phyloP scores from a whole-genome alignment of 2,329 filamentous ascomycete genomes.

The Tricladium varicosporioides region DNA sequence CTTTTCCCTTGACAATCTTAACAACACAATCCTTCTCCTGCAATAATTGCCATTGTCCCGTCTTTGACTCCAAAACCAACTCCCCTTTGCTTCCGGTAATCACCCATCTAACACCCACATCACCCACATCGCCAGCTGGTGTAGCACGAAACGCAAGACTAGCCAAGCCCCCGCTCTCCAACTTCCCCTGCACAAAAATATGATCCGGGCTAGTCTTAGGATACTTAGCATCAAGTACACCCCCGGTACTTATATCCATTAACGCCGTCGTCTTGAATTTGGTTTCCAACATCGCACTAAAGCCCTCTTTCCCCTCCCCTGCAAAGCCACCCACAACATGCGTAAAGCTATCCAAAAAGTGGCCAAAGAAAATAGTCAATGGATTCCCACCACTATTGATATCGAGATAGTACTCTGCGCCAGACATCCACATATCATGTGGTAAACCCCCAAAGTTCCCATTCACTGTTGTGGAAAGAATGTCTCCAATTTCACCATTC shows the following conservation, averaged over 20 bases:
- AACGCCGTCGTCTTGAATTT: slow-evolving; percentile 25
- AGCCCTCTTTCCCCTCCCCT: slow-evolving; percentile 4
- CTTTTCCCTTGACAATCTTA: background rate
- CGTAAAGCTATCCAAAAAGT: slow-evolving; percentile 34
- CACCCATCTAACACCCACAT: slow-evolving; percentile 33
- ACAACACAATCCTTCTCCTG: background rate
- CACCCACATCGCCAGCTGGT: slow-evolving; percentile 19
- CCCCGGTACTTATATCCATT: slow-evolving; percentile 14
- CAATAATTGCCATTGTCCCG: slow-evolving; percentile 13
- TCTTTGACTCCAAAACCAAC: slow-evolving; percentile 25
- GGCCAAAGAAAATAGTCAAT: slow-evolving; percentile 17
- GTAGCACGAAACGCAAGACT: slow-evolving; percentile 31
- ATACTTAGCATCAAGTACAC: slow-evolving; percentile 24
- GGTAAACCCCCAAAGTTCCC: slow-evolving; percentile 3
- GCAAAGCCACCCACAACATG: slow-evolving; percentile 35
- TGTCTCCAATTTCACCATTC: slow-evolving; percentile 42
- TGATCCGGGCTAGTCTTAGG: slow-evolving; percentile 36
- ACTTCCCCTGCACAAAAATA: slow-evolving; percentile 35
- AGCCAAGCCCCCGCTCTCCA: slow-evolving; percentile 33
- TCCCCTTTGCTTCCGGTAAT: slow-evolving; percentile 40
- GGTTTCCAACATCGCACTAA: slow-evolving; percentile 27
- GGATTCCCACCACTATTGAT: slow-evolving; percentile 11
- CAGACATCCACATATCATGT: background rate
- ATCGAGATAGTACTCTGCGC: slow-evolving; percentile 18
- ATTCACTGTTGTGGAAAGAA: slow-evolving; percentile 25